A percentile compares a stretch with the other conserved stretches of the same genome.
phyloP scores from a whole-genome alignment of 2,329 filamentous ascomycete genomes.

The Cercospora citrullina region DNA sequence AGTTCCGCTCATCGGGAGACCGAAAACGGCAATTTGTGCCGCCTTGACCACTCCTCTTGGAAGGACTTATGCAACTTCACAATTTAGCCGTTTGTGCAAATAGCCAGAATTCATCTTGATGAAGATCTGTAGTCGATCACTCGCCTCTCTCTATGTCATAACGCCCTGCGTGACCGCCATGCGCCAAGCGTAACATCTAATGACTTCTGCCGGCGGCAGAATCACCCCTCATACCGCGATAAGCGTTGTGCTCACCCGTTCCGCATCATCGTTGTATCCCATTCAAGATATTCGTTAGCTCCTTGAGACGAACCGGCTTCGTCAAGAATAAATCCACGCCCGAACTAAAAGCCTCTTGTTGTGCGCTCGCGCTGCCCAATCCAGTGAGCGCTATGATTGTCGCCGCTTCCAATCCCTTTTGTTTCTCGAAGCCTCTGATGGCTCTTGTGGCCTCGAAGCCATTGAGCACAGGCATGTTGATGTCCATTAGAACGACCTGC shows the following conservation, averaged over 20 bases:
- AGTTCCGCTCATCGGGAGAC: not conserved
- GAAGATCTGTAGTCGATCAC: not conserved
- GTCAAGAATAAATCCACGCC: constrained; percentile 39
- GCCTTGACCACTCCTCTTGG: not conserved
- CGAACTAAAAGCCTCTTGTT: constrained; percentile 36
- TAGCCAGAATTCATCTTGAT: not conserved
- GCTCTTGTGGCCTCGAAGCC: constrained; percentile 39
- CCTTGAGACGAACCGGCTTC: constrained; percentile 34
- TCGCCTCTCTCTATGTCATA: not conserved
- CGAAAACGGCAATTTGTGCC: not conserved
- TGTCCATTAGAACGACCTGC: constrained; percentile 47
- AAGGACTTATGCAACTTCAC: not conserved
- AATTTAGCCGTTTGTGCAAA: not conserved
- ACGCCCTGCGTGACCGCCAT: not conserved
- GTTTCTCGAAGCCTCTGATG: constrained; percentile 37
- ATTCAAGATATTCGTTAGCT: constrained; percentile 29
- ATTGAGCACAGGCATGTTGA: constrained; percentile 38
- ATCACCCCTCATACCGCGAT: not conserved
- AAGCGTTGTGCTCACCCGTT: not conserved
- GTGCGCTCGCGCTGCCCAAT: constrained; percentile 33
- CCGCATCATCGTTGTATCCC: constrained; percentile 15
- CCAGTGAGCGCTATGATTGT: constrained; percentile 39
- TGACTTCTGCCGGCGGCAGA: not conserved
- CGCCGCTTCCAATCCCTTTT: constrained; percentile 28
- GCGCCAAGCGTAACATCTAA: not conserved